Conservation (phyloP, 129 eudicot genomes). For the Scalesia atractyloides region DNA sequence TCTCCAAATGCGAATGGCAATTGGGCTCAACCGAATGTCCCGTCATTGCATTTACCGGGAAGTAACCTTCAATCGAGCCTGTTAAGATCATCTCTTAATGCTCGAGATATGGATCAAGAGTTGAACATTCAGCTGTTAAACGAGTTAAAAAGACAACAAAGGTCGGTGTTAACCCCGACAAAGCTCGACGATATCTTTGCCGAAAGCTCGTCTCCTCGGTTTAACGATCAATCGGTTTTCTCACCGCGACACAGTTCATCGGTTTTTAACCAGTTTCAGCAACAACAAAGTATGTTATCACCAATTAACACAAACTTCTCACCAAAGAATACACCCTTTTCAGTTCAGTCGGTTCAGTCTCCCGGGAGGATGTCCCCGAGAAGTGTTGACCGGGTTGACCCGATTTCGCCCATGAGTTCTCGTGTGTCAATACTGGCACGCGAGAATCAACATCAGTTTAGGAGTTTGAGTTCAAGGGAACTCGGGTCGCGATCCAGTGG, state of each 20-base stretch:
- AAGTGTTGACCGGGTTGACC: conserved; percentile 45
- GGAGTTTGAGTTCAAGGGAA: conserved; percentile 82
- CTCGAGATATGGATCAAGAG: conserved; percentile 65
- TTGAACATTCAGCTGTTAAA: conserved; percentile 50
- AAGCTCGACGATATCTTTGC: conserved; percentile 69
- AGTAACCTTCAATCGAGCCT: conserved; percentile 75
- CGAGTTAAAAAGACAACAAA: conserved; percentile 55
- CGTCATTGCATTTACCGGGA: conserved; percentile 68
- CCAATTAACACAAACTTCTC: conserved; percentile 73
- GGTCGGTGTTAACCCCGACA: conserved; percentile 52
- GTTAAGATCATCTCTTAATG: conserved; percentile 71
- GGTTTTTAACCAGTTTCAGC: conserved; percentile 73
- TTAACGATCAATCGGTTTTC: conserved; percentile 57
- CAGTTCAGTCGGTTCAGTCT: conserved; percentile 46
- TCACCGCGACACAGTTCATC: conserved; percentile 62
- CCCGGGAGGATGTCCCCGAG: conserved; percentile 80
- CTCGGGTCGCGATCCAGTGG: conserved; percentile 58
- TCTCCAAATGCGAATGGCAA: conserved; percentile 62
- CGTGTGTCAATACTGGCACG: conserved; percentile 54
- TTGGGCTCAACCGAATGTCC: conserved; percentile 68
- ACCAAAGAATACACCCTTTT: conserved; percentile 48
- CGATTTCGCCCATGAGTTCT: conserved; percentile 73
- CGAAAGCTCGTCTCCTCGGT: conserved; percentile 63
- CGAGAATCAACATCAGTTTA: conserved; percentile 63
- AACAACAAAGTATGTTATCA: conserved; percentile 65